A percentile compares a stretch with the other conserved stretches of the same genome.
Conservation (phyloP, 2,329 filamentous ascomycete species). For the Arthroderma sp. region DNA sequence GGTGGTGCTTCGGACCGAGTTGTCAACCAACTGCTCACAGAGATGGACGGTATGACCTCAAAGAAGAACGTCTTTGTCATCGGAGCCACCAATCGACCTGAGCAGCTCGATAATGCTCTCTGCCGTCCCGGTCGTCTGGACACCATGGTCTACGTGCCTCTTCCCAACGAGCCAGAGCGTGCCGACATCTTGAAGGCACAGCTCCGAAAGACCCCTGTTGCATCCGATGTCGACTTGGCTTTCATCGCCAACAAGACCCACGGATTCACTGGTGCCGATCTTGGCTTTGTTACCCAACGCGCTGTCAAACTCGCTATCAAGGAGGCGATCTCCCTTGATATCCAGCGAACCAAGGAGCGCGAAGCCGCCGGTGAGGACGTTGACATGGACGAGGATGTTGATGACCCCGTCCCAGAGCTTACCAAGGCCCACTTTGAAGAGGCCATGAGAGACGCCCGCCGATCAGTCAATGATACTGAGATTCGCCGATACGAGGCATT, state of each 20-base stretch:
- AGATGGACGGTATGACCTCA: constrained; percentile 99
- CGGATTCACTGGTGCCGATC: constrained; percentile 98
- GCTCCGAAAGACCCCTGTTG: constrained; percentile 93
- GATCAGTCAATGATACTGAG: constrained; percentile 92
- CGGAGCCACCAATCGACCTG: constrained; percentile 93
- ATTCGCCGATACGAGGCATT: constrained; percentile 98
- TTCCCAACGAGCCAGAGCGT: constrained; percentile 84
- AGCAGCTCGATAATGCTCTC: constrained; percentile 94
- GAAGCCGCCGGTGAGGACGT: constrained; percentile 68
- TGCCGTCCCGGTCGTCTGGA: constrained; percentile 98
- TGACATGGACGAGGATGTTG: constrained; percentile 69
- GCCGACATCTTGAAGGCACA: constrained; percentile 85
- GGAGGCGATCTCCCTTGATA: constrained; percentile 78
- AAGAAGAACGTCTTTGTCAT: constrained; percentile 99
- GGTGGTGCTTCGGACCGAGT: constrained; percentile 98
- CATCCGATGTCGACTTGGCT: constrained; percentile 70
- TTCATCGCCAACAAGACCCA: constrained; percentile 96
- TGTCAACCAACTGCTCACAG: constrained; percentile 98
- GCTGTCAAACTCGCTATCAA: constrained; percentile 99
- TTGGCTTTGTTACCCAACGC: constrained; percentile 97
- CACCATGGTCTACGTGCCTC: constrained; percentile 93
- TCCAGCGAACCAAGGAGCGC: constrained; percentile 77
- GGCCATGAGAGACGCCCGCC: constrained; percentile 88
- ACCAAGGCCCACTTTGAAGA: constrained; percentile 97
- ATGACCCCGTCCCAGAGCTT: constrained; percentile 90